phyloP scores from a whole-genome alignment of 352 stramenopile genomes.

The Plasmopara viticola region DNA sequence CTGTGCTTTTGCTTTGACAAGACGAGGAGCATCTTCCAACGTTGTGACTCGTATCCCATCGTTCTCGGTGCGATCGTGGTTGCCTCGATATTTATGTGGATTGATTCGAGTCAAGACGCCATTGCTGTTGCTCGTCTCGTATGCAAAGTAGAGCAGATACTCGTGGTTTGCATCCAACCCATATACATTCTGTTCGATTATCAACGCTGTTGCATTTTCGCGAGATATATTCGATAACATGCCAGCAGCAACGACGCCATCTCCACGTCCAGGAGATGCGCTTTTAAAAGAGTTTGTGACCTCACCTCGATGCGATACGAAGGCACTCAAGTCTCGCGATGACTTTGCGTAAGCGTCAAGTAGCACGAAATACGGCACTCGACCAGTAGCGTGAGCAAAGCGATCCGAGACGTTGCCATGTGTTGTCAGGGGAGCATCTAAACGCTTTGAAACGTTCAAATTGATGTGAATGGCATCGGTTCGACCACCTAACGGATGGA shows the following conservation, averaged over 20 bases:
- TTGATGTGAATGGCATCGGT: constrained; percentile 44
- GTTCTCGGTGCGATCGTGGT: constrained; percentile 34
- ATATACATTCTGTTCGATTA: constrained; percentile 33
- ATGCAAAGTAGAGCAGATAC: constrained; percentile 72
- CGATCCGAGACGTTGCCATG: constrained; percentile 8
- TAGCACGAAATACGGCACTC: constrained; percentile 60
- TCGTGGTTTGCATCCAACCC: constrained; percentile 34
- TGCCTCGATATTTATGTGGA: constrained; percentile 42
- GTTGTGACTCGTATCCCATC: constrained; percentile 49
- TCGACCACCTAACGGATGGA: constrained; percentile 31
- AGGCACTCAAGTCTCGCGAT: constrained; percentile 10
- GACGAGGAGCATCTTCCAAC: constrained; percentile 35
- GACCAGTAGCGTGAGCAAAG: constrained; percentile 22
- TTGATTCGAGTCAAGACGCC: constrained; percentile 71
- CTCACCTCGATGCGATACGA: constrained; percentile 17
- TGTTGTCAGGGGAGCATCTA: constrained; percentile 16
- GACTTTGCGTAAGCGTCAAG: constrained; percentile 39
- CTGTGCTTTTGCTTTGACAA: constrained; percentile 33
- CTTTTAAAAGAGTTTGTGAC: constrained; percentile 19
- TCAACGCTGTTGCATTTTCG: constrained; percentile 48
- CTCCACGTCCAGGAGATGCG: constrained; percentile 16
- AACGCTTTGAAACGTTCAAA: constrained; percentile 50
- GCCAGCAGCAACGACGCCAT: constrained; percentile 38
- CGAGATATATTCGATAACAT: constrained; percentile 26
- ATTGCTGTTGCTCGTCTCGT: constrained; percentile 56